Base-by-base conservation (phyloP, 148 eudicot species). In the Camellia sinensis region DNA sequence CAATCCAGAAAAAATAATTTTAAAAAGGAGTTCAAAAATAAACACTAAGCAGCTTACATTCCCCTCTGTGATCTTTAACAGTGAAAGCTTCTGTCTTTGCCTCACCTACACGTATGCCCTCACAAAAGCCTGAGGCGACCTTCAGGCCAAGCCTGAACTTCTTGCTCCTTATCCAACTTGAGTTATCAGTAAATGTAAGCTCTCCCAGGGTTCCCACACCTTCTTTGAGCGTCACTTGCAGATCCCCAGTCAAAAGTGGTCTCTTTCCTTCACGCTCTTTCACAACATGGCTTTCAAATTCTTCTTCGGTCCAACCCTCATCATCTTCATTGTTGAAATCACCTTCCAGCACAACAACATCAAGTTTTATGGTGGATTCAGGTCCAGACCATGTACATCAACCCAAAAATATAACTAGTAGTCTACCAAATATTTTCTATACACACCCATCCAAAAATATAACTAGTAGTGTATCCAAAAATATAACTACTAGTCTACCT, bases 41-140 rank as follows among this genome's bases (percentile, higher is more conserved):
- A 3, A n/a, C 44, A 46, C 12, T 5, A 45, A 57, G 37, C 45
- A 45, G n/a, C 93, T 29, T 89, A 95, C 98, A 89, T 93, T 95
- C 98, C 78, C 98, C 98, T 86, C 98, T 84, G 85, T 95, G 98
- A 89, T 95, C 98, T 81, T 95, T 95, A 78, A 95, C 98, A 72
- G 88, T 85, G 83, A 95, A 95, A 65, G 98, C 98, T 83, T 95
- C 98, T 15, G 98, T 93, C 83, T 95, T 95, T 13, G 98, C 98
- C 87, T 95, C 97, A 10, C 98, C 91, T 62, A 95, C 80, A 22
- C 98, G 94, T 21, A 87, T 67, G 18, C 94, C 93, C 67, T 89
- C 97, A 83, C 90, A 89, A 84, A 66, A 86, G 70, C 95, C 98
- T 2, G 95, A 79, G 57, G 94, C 83, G 80, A 91, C 87, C 84